phyloP scores from a whole-genome alignment of 192 early-diverging fungal species.

The Pilaira anomala region DNA sequence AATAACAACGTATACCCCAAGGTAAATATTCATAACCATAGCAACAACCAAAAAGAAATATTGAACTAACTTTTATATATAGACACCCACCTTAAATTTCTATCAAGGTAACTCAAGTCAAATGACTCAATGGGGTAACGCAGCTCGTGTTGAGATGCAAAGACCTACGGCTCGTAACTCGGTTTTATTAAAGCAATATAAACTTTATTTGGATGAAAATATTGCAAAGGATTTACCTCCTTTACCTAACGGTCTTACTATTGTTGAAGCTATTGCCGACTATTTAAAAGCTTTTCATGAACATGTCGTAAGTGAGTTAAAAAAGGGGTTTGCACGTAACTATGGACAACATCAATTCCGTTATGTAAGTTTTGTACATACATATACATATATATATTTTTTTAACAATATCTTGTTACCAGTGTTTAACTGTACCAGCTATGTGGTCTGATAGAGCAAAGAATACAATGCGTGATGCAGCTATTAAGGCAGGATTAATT shows the following conservation, averaged over 20 bases:
- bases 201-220: slow-evolving; percentile 46
- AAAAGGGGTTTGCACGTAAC: slow-evolving; percentile 40
- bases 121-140: slow-evolving; percentile 49
- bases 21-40: slow-evolving; percentile 2
- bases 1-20: slow-evolving; percentile 42
- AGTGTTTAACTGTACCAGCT: slow-evolving; percentile 47
- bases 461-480: slow-evolving; percentile 51
- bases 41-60: not conserved
- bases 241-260: slow-evolving; percentile 42
- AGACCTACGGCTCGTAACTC: slow-evolving; percentile 40
- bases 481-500: slow-evolving; percentile 49
- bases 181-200: slow-evolving; percentile 47
- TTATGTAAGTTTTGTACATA: slow-evolving; percentile 35
- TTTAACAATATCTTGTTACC: not conserved
- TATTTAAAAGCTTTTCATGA: slow-evolving; percentile 45
- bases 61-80: not conserved
- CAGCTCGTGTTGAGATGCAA: slow-evolving; percentile 46
- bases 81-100: slow-evolving; percentile 46
- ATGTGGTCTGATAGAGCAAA: slow-evolving; percentile 56
- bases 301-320: slow-evolving; percentile 43
- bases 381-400: slow-evolving; percentile 34
- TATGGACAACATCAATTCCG: slow-evolving; percentile 41
- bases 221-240: slow-evolving; percentile 39
- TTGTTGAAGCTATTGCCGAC: slow-evolving; percentile 47
- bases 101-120: slow-evolving; percentile 42